Evolutionary conservation across 1,284 basidiomycete species (phyloP), one percentile per base, ranked within the genome.

Genomic region (Tilletia horrida): DNA sequence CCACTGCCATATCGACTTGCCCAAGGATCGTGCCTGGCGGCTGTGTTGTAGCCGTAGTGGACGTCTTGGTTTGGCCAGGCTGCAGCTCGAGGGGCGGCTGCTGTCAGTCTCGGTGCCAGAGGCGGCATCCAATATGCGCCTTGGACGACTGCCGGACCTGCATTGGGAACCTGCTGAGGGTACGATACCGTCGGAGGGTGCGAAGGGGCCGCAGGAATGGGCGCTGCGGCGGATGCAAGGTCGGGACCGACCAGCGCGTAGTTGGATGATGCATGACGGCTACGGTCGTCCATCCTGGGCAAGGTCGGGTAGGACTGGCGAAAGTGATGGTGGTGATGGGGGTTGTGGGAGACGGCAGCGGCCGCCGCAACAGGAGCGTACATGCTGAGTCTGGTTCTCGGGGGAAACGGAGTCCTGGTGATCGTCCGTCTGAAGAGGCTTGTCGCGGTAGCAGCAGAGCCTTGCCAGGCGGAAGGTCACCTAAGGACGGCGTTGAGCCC

Each of bases 261-360:
- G n/a, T 52, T 50, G 21, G 42, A 40, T 29, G 48, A 21, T 43
- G 48, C 44, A 44, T 44, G 43, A 57, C 43, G n/a, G 31, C 55
- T 18, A 21, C 63, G 23, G 42, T 16, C 18, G 29, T 14, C n/a
- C 18, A 44, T 11, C 6, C 48, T 43, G 23, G 48, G 25, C 21
- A 57, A 44, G 23, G 63, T 44, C 13, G 63, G 63, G 40, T 50
- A 44, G 3, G 63, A 35, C 63, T 57, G 55, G 18, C 55, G 21
- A 21, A 40, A 31, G 23, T 45, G 23, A 14, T 29, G 23, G 18
- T 47, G 23, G 48, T 40, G 35, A 21, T 57, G 48, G 25, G 23
- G 23, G 25, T 29, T 44, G 18, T 47, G 23, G 48, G 48, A 43
- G 31, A 57, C 35, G 35, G 63, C 48, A 21, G 63, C 48, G 27